Base-by-base conservation (phyloP, 2,329 filamentous ascomycete genomes). In the Penicillium sp. region DNA sequence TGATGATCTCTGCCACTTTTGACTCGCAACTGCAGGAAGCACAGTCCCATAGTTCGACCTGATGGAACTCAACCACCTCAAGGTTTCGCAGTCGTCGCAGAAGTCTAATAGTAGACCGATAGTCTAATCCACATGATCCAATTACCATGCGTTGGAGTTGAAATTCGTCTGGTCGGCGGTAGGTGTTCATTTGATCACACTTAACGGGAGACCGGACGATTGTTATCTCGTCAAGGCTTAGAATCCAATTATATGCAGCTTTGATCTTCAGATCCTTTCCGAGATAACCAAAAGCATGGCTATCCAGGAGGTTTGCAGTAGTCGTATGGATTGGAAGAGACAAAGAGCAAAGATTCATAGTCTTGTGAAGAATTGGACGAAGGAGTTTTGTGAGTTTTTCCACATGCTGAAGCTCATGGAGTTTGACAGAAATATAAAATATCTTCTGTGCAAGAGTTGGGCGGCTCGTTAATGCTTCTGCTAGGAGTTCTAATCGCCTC, bases 101-200 rank as follows among this genome's bases (percentile, higher is more conserved):
- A 41, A 41, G 37, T 27, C 15, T 41, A 27, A 41, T 41, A 18
- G 37, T 41, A 27, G 21, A 26, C 37, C 13, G 13, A 41, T 41
- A 41, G n/a, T 41, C 24, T 41, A 41, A 41, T 41, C 15, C 6
- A 41, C 13, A 41, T 41, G 13, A 41, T 20, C 37, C 13, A 41
- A 41, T 41, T n/a, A 26, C 37, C 7, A 41, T 41, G 15, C 15
- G 23, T 18, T 41, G 13, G 37, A 41, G 37, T 27, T 41, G 13
- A 8, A 41, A 27, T 41, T 41, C 23, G 37, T 27, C 37, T 41
- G 13, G 23, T 41, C 23, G 23, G 21, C 17, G 23, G 21, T 41
- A 18, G 37, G 12, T 41, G 17, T 27, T 13, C 8, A 41, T 20
- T 27, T 41, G 20, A 21, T 26, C 37, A 12, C 23, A 27, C 13